phyloP scores from a whole-genome alignment of 306 rosid genomes.

The Sophora flavescens region DNA sequence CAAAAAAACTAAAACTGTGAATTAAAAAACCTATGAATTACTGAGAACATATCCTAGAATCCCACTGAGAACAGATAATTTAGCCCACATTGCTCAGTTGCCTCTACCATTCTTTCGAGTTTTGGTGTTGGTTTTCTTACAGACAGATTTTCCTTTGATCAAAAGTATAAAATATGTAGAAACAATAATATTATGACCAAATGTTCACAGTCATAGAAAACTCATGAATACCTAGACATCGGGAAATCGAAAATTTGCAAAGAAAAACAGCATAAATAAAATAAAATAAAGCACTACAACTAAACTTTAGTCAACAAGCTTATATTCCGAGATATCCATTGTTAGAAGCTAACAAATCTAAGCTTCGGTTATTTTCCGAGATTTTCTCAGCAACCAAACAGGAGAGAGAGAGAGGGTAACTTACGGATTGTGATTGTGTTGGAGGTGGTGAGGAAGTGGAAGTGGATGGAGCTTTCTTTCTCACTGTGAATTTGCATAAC shows the following conservation, averaged over 20 bases:
- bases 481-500: slow-evolving; percentile 32
- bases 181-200: background rate
- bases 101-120: background rate
- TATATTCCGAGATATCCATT: too few species aligned
- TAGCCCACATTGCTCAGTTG: background rate
- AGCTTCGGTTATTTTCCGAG: background rate
- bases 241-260: background rate
- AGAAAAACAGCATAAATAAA: background rate
- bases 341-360: background rate
- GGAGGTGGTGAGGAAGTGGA: slow-evolving; percentile 6
- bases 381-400: slow-evolving; percentile 33
- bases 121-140: background rate
- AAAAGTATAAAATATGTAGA: background rate
- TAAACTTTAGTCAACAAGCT: too few species aligned
- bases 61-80: background rate
- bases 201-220: background rate
- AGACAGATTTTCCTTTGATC: background rate
- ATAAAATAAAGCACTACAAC: background rate
- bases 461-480: background rate
- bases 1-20: background rate
- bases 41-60: background rate
- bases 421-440: slow-evolving; percentile 45
- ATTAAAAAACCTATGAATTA: background rate
- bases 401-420: slow-evolving; percentile 23
- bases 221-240: background rate